Evolutionary conservation across 1,284 basidiomycete genomes (phyloP).

Genomic region (Tremellales sp.): DNA sequence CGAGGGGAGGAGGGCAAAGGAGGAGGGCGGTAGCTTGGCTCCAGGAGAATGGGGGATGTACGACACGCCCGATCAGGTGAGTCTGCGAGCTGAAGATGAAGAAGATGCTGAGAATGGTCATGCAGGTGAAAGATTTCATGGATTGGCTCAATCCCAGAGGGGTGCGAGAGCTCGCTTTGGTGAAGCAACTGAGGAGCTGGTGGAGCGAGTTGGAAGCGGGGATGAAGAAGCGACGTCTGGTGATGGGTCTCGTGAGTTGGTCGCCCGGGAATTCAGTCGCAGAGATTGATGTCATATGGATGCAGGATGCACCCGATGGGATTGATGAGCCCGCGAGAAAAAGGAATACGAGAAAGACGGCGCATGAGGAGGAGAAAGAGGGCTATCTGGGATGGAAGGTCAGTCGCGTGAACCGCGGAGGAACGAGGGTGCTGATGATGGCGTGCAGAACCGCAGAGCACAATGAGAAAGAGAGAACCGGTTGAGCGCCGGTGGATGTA

Average conservation of each 20-base stretch:
- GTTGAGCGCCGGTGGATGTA: too few species aligned
- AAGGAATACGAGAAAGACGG: constrained; percentile 20
- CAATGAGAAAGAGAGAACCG: too few species aligned
- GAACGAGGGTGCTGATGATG: neutral
- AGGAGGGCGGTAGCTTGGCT: constrained; percentile 67
- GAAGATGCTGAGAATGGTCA: constrained; percentile 4
- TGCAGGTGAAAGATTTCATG: constrained; percentile 72
- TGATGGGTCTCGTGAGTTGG: constrained; percentile 24
- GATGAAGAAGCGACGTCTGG: constrained; percentile 50
- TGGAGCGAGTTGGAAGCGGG: constrained; percentile 78
- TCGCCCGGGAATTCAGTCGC: neutral
- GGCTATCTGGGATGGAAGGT: constrained; percentile 40
- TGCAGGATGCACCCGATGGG: constrained; percentile 15
- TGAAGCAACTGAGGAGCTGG: constrained; percentile 76
- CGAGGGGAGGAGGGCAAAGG: constrained; percentile 60
- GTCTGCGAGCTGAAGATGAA: too few species aligned
- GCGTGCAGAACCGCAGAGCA: neutral
- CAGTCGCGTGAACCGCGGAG: constrained; percentile 7
- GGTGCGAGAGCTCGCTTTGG: constrained; percentile 76
- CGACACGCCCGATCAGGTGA: constrained; percentile 78
- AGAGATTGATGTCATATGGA: neutral
- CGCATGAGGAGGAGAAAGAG: constrained; percentile 22
- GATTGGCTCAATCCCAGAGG: constrained; percentile 91
- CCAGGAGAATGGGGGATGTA: constrained; percentile 86
- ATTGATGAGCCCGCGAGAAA: constrained; percentile 15